These are phyloP conservation scores for Debaryomyces coudertii DNA, from an alignment of 1,139 yeast genomes.

Conservation along the genomic window DNA sequence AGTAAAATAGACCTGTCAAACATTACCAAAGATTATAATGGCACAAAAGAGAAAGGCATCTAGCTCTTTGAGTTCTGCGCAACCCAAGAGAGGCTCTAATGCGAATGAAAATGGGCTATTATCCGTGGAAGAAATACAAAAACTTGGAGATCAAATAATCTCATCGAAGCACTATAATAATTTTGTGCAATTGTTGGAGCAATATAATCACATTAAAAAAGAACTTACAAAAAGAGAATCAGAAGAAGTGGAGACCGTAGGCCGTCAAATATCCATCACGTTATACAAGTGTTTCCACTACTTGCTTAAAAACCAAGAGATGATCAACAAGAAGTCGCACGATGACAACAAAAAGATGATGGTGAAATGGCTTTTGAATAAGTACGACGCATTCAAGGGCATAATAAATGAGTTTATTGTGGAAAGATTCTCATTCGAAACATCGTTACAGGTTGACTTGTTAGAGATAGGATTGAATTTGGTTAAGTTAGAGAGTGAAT, in stretches of 20 bases:
- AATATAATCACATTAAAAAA: conserved; percentile 32
- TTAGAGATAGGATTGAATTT: conserved; percentile 67
- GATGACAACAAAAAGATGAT: conserved; percentile 52
- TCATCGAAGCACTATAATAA: conserved; percentile 53
- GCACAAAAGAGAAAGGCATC: conserved; percentile 26
- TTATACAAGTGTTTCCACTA: conserved; percentile 61
- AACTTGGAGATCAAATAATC: conserved; percentile 34
- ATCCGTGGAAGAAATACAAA: conserved; percentile 34
- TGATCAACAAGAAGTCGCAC: conserved; percentile 40
- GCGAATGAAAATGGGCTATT: conserved; percentile 15
- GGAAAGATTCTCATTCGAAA: conserved; percentile 34
- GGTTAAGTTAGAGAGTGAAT: conserved; percentile 59
- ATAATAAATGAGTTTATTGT: conserved; percentile 45
- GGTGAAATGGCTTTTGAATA: conserved; percentile 64
- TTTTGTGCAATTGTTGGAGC: conserved; percentile 47
- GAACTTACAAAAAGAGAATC: conserved; percentile 23
- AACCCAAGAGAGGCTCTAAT: conserved; percentile 11
- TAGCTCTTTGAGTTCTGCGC: conserved; percentile 14
- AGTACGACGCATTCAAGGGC: conserved; percentile 59
- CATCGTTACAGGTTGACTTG: conserved; percentile 60
- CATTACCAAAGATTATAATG: conserved; percentile 12
- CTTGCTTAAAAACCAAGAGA: conserved; percentile 51
- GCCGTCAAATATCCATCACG: conserved; percentile 55
- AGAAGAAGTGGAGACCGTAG: conserved; percentile 32
- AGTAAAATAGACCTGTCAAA: not conserved